These are phyloP conservation scores for Candida qinlingensis DNA, from an alignment of 805 yeast genomes.

Conservation along the genomic window DNA sequence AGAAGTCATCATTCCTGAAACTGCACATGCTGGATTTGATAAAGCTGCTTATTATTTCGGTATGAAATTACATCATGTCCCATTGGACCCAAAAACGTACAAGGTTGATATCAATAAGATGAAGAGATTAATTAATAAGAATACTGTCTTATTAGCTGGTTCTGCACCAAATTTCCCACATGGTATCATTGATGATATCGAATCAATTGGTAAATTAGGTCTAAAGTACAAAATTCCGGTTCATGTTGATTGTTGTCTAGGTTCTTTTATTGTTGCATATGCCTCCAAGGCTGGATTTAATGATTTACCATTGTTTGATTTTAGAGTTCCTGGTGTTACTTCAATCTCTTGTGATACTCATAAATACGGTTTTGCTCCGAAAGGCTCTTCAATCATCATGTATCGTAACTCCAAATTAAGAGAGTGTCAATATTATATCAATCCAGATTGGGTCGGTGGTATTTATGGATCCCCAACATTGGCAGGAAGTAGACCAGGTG, in stretches of 20 bases:
- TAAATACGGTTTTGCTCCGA: constrained; percentile 97
- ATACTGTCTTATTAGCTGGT: constrained; percentile 82
- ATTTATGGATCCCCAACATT: constrained; percentile 93
- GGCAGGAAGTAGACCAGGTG: constrained; percentile 97
- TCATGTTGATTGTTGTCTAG: constrained; percentile 94
- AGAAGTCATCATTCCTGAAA: constrained; percentile 83
- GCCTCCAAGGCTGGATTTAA: constrained; percentile 56
- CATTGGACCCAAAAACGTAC: constrained; percentile 59
- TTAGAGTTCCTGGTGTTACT: constrained; percentile 87
- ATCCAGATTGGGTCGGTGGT: constrained; percentile 90
- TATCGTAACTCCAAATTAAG: constrained; percentile 68
- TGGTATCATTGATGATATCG: constrained; percentile 90
- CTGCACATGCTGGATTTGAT: constrained; percentile 93
- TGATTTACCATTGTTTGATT: constrained; percentile 59
- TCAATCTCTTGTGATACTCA: constrained; percentile 99
- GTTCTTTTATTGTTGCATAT: constrained; percentile 85
- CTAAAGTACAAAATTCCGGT: constrained; percentile 63
- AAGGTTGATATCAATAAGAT: constrained; percentile 64
- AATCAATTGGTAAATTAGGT: constrained; percentile 58
- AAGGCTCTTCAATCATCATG: constrained; percentile 91
- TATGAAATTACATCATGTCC: constrained; percentile 78
- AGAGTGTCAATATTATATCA: constrained; percentile 76
- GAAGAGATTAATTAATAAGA: constrained; percentile 58
- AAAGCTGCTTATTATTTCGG: constrained; percentile 90
- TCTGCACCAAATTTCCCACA: constrained; percentile 98